A percentile compares a stretch with the other conserved stretches of the same genome.
Evolutionary conservation across 345 rosid species (phyloP).

Genomic region (Cardiospermum halicacabum): DNA sequence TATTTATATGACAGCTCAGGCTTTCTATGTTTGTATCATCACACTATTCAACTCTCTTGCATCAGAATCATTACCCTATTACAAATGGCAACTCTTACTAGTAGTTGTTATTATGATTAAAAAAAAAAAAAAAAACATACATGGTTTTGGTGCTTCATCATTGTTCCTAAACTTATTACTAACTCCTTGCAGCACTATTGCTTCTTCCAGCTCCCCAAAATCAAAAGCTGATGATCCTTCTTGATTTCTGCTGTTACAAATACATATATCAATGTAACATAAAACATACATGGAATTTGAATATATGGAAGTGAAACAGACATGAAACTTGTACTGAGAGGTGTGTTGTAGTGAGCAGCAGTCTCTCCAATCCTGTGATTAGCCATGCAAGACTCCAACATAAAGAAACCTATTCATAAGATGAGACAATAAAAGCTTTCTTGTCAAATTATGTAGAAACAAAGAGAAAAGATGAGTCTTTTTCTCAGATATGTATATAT

Average conservation of each 20-base stretch:
- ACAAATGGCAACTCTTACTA: conserved; percentile 44
- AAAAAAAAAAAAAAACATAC: conserved; percentile 41
- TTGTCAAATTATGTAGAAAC: conserved; percentile 42
- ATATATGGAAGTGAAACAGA: conserved; percentile 40
- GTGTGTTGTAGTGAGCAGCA: conserved; percentile 57
- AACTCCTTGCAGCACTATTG: conserved; percentile 86
- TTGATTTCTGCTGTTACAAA: conserved; percentile 50
- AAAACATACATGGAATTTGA: conserved; percentile 58
- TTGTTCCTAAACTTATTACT: conserved; percentile 65
- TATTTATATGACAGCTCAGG: conserved; percentile 33
- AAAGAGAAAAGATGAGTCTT: conserved; percentile 48
- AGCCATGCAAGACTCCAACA: conserved; percentile 54
- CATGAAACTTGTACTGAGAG: conserved; percentile 69
- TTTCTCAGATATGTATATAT: conserved; percentile 27
- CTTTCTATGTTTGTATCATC: conserved; percentile 56
- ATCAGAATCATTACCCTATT: conserved; percentile 55
- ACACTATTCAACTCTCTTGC: conserved; percentile 59
- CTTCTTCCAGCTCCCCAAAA: conserved; percentile 98
- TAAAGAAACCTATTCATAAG: conserved; percentile 6
- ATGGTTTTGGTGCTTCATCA: conserved; percentile 77
- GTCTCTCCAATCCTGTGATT: conserved; percentile 72
- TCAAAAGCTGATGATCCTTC: conserved; percentile 81
- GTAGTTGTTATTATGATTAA: conserved; percentile 37
- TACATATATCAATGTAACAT: not conserved
- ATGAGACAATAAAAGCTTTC: conserved; percentile 46